Evolutionary conservation across 2,329 filamentous ascomycete species (phyloP), one percentile per base, ranked within the genome.

Genomic region (Penicillium sp.): DNA sequence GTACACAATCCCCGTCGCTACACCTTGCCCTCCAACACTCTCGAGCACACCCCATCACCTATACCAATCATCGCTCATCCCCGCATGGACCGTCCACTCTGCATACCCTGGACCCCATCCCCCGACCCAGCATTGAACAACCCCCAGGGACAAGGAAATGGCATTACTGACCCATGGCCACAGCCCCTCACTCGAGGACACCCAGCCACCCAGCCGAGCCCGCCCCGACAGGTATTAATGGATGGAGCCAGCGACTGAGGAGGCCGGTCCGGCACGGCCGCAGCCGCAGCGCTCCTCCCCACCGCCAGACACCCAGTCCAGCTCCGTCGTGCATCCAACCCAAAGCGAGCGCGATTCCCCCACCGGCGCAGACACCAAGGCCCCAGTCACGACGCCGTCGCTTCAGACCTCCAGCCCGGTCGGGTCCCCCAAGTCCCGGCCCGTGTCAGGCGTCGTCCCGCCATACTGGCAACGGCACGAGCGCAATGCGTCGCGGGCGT

Each of bases 401-500:
- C 29, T n/a, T 29, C 20, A 7, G 35, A 14, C 8, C 26, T n/a
- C 20, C 42, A 39, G 41, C 51, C 44, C 48, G 39, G 26, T 38
- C 45, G 17, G 19, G 36, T 30, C 38, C 32, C 29, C 45, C 10
- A 41, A 50, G 36, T 47, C 48, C 14, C 36, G 48, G n/a, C 47
- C 50, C n/a, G 14, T 50, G 39, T 65, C 64, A 23, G 56, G 56
- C 18, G 56, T 66, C 45, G 54, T 66, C 21, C 70, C 71, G 14
- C 70, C 69, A 7, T 73, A 72, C 47, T 74, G 71, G 71, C 60
- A 62, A 16, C 70, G 72, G 37, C 60, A 65, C 36, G 51, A 53
- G 19, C 65, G 69, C 33, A 60, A 63, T 36, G 44, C 58, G 13
- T 72, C 70, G 14, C 65, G 65, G 18, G 56, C 62, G 11, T 72